A percentile compares a stretch with the other conserved stretches of the same genome.
phyloP scores from a whole-genome alignment of 305 asterid species.

The Ilex paraguariensis region DNA sequence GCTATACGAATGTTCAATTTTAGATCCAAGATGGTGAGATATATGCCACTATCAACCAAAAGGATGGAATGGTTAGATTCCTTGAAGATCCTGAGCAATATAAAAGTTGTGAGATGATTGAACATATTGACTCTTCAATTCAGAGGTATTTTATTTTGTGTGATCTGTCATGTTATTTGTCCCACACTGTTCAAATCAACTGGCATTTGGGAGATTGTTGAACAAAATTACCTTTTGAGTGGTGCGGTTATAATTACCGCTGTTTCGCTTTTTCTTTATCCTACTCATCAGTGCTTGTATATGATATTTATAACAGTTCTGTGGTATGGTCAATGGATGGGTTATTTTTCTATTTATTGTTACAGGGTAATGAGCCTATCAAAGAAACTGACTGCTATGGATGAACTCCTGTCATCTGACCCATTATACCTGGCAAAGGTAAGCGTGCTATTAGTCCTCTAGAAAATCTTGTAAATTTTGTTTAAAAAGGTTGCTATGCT shows the following conservation, averaged over 20 bases:
- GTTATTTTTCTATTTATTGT: conserved; percentile 15
- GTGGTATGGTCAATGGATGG: background rate
- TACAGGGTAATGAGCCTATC: conserved; percentile 86
- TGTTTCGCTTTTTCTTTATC: no score
- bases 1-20: background rate
- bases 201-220: background rate
- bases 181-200: no score
- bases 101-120: conserved; percentile 93
- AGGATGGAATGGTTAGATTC: conserved; percentile 99
- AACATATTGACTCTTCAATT: conserved; percentile 77
- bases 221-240: background rate
- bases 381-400: conserved; percentile 70
- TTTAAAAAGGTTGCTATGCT: background rate
- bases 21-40: conserved; percentile 96
- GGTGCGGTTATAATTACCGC: background rate
- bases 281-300: background rate
- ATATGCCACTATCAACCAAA: conserved; percentile 92
- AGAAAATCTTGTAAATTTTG: background rate
- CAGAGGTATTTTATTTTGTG: conserved; percentile 51
- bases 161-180: no score
- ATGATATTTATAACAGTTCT: background rate
- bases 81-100: conserved; percentile 98
- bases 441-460: conserved; percentile 2
- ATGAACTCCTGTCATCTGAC: conserved; percentile 77
- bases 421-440: conserved; percentile 78